A percentile compares a stretch with the other conserved stretches of the same genome.
Evolutionary conservation across 257 asterid species (phyloP).

Genomic region (Solanum virginianum): DNA sequence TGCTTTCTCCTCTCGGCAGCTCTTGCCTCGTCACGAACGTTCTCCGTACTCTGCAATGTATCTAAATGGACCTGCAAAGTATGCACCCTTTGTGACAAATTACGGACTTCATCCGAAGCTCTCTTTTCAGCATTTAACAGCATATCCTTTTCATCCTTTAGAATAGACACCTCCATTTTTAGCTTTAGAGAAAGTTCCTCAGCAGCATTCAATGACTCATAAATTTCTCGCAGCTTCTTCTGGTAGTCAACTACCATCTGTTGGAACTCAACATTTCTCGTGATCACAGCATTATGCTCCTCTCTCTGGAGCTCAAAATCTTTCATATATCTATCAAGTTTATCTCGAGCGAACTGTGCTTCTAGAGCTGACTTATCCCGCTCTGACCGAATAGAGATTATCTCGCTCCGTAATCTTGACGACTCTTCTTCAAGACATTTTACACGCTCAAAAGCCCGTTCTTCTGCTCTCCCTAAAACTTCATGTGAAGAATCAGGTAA

Average conservation of each 20-base stretch:
- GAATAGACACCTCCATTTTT: slow-evolving; percentile 70
- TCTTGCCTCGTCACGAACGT: slow-evolving; percentile 90
- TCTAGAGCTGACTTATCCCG: slow-evolving; percentile 70
- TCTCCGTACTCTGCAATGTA: slow-evolving; percentile 75
- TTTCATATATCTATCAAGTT: slow-evolving; percentile 60
- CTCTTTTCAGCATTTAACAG: slow-evolving; percentile 73
- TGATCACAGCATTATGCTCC: slow-evolving; percentile 50
- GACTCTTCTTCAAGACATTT: slow-evolving; percentile 65
- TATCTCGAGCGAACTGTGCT: slow-evolving; percentile 62
- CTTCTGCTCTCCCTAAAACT: slow-evolving; percentile 30
- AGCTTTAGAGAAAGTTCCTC: slow-evolving; percentile 60
- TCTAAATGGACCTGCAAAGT: slow-evolving; percentile 90
- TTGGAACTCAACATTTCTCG: slow-evolving; percentile 82
- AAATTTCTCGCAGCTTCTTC: slow-evolving; percentile 70
- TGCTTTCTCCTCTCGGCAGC: slow-evolving; percentile 59
- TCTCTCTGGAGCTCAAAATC: slow-evolving; percentile 87
- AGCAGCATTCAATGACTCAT: slow-evolving; percentile 51
- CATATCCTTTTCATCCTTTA: slow-evolving; percentile 74
- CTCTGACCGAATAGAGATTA: slow-evolving; percentile 54
- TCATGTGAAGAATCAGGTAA: slow-evolving; percentile 43
- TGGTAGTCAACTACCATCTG: slow-evolving; percentile 76
- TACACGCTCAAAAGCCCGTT: slow-evolving; percentile 40
- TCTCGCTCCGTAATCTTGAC: slow-evolving; percentile 48
- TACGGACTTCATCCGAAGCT: slow-evolving; percentile 79
- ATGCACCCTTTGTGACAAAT: slow-evolving; percentile 73